Percentiles rank a stretch among this genome's conserved stretches.
phyloP scores from a whole-genome alignment of 1,139 yeast genomes.

The Candida tetrigidarum region DNA sequence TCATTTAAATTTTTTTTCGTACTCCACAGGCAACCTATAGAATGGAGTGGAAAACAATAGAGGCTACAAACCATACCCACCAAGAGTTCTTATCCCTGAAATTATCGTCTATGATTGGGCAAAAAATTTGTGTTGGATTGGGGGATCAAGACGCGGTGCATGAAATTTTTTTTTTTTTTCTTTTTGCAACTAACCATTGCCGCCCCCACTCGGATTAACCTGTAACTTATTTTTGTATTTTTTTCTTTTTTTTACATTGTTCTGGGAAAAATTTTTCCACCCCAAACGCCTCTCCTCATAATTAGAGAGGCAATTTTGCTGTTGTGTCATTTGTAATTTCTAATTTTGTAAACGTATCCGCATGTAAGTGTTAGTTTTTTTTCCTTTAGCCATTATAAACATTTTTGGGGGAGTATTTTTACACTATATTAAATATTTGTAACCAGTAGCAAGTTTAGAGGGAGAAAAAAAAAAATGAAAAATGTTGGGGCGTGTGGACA shows the following conservation, averaged over 20 bases:
- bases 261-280: neutral
- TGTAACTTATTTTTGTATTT: too few relatives aligned
- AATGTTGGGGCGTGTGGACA: neutral
- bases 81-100: too few relatives aligned
- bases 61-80: neutral
- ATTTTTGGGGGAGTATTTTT: too few relatives aligned
- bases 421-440: neutral
- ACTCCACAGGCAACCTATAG: neutral
- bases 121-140: neutral
- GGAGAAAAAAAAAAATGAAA: neutral
- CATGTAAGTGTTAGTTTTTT: neutral
- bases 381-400: neutral
- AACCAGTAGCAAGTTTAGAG: neutral
- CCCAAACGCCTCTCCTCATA: neutral
- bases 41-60: neutral
- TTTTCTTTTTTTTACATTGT: neutral
- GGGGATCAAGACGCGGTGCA: neutral
- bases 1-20: neutral
- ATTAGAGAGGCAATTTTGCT: too few relatives aligned
- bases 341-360: neutral
- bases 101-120: neutral
- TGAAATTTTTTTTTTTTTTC: too few relatives aligned
- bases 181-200: neutral
- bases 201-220: neutral
- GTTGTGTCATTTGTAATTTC: too few relatives aligned